Conservation (phyloP, 148 eudicot species). For the Amaranthus cruentus region DNA sequence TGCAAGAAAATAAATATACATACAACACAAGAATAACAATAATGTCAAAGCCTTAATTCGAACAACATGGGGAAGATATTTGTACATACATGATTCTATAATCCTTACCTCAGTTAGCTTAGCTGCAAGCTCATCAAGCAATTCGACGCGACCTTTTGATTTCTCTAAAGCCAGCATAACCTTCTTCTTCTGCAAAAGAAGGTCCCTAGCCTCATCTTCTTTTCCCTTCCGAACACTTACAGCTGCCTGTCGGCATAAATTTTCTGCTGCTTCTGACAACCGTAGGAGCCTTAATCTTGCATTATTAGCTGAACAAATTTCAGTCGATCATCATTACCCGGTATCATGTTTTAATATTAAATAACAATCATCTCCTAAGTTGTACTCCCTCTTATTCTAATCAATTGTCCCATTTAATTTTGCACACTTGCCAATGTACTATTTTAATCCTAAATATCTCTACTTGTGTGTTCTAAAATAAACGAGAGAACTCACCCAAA, state of each 20-base stretch:
- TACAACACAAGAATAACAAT: background rate
- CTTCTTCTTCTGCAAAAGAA: conserved; percentile 79
- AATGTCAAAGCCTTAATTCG: too few relatives aligned
- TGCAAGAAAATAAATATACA: background rate
- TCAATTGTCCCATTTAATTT: too few relatives aligned
- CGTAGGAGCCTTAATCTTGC: conserved; percentile 79
- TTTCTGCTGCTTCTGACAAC: conserved; percentile 85
- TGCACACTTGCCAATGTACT: too few relatives aligned
- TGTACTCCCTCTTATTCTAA: background rate
- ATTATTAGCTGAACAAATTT: conserved; percentile 56
- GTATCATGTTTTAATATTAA: conserved; percentile 2
- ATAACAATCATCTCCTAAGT: background rate
- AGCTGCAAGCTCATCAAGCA: conserved; percentile 72
- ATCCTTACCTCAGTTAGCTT: conserved; percentile 60
- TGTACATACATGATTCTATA: background rate
- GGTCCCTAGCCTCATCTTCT: conserved; percentile 75
- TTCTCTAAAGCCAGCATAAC: conserved; percentile 72
- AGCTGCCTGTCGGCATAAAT: conserved; percentile 66
- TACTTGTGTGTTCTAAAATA: background rate
- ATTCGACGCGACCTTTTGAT: conserved; percentile 60
- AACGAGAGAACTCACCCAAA: background rate
- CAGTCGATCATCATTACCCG: background rate
- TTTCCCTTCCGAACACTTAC: conserved; percentile 53
- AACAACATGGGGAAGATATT: too few relatives aligned
- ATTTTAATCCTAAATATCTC: too few relatives aligned